phyloP scores from a whole-genome alignment of 805 yeast genomes.

The Saccharomycopsis babjevae region DNA sequence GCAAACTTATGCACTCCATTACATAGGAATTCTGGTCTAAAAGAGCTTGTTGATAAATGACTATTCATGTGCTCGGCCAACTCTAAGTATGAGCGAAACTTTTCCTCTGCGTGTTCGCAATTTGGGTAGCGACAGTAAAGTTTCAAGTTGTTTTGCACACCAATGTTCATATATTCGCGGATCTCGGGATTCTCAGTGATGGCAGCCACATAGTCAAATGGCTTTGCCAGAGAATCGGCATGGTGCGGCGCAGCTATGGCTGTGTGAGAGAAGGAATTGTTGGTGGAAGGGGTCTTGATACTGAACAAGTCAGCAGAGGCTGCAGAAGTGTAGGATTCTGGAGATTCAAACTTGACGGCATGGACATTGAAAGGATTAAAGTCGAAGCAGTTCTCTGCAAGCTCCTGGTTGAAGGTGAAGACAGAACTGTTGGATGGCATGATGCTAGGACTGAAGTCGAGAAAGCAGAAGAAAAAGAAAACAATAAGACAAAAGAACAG shows the following conservation, averaged over 20 bases:
- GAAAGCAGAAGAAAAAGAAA: neutral
- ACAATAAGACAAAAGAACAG: too few relatives aligned
- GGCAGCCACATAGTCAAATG: slow-evolving; percentile 7
- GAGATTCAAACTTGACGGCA: neutral
- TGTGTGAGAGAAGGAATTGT: neutral
- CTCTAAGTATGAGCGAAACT: slow-evolving; percentile 4
- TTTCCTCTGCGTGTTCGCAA: slow-evolving; percentile 1
- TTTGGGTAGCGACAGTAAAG: slow-evolving; percentile 10
- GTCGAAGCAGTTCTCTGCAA: neutral
- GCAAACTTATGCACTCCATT: slow-evolving; percentile 12
- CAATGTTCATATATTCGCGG: slow-evolving; percentile 7
- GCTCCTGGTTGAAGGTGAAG: neutral
- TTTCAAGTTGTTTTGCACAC: slow-evolving; percentile 14
- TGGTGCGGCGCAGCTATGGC: neutral
- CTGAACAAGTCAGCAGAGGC: neutral
- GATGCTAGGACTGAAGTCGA: neutral
- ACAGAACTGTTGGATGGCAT: neutral
- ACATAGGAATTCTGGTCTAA: slow-evolving; percentile 10
- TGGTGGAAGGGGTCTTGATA: neutral
- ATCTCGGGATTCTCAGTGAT: slow-evolving; percentile 1
- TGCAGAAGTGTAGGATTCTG: neutral
- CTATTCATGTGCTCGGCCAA: slow-evolving; percentile 16
- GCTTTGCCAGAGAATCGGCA: neutral
- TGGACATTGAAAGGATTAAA: neutral
- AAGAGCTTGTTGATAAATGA: slow-evolving; percentile 4